phyloP scores from a whole-genome alignment of 2,329 filamentous ascomycete species.

The Colletotrichum coccodes region DNA sequence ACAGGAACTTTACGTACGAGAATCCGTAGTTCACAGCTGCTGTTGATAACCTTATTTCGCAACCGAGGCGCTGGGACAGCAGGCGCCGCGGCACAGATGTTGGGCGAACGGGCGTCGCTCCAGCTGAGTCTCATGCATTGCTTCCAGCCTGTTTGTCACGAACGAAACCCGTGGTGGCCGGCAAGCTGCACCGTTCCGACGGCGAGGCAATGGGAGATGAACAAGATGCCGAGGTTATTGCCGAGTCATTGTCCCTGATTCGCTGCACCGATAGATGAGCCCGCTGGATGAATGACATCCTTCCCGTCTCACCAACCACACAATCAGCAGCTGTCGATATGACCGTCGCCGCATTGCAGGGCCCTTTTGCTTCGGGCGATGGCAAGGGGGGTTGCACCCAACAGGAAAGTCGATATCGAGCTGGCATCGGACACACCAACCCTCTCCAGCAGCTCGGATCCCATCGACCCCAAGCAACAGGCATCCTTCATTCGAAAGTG shows the following conservation, averaged over 20 bases:
- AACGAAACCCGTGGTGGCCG: too few relatives aligned
- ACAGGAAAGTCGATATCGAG: conserved; percentile 4
- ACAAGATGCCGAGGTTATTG: conserved; percentile 8
- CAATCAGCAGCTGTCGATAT: background rate
- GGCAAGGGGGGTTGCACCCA: background rate
- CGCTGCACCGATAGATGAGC: background rate
- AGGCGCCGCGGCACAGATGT: background rate
- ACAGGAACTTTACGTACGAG: conserved; percentile 20
- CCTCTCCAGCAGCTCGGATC: conserved; percentile 19
- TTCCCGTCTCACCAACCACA: background rate
- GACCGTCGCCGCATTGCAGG: background rate
- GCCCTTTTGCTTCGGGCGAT: conserved; percentile 18
- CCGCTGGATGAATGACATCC: background rate
- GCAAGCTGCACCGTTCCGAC: background rate
- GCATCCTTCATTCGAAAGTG: background rate
- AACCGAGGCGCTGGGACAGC: background rate
- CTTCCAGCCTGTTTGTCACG: background rate
- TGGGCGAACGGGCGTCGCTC: background rate
- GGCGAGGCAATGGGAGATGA: background rate
- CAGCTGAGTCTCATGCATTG: background rate
- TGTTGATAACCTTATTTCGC: conserved; percentile 25
- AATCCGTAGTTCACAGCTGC: conserved; percentile 1
- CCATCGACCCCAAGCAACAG: background rate
- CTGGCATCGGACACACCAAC: background rate
- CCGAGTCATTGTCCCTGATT: conserved; percentile 16